Evolutionary conservation across 306 rosid genomes (phyloP).

Genomic region (Glycine soja): DNA sequence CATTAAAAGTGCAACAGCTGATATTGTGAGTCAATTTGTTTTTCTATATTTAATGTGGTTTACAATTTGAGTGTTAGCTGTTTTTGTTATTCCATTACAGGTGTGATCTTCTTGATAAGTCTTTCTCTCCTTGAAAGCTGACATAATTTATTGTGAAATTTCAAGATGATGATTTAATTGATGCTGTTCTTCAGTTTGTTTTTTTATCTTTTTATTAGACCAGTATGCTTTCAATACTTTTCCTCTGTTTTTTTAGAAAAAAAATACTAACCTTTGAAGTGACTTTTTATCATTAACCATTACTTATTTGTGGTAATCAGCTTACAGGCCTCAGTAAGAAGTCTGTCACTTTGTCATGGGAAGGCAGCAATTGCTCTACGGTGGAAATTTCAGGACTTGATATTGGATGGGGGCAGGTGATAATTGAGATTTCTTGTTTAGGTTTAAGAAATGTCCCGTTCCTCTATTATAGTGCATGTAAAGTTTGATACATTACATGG

Average conservation of each 20-base stretch:
- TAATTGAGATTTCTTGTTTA: constrained; percentile 34
- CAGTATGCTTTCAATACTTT: constrained; percentile 6
- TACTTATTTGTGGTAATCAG: constrained; percentile 56
- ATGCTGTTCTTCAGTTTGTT: constrained; percentile 17
- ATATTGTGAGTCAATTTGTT: constrained; percentile 78
- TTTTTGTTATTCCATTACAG: constrained; percentile 18
- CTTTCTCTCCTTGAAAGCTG: constrained; percentile 26
- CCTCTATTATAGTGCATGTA: constrained; percentile 37
- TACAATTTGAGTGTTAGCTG: constrained; percentile 1
- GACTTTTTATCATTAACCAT: constrained; percentile 45
- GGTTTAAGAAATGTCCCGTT: constrained; percentile 37
- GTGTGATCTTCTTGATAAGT: background rate
- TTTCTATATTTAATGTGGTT: constrained; percentile 18
- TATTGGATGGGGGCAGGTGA: constrained; percentile 99
- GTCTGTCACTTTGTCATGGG: constrained; percentile 75
- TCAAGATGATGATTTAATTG: constrained; percentile 20
- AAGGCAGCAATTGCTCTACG: constrained; percentile 60
- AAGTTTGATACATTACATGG: background rate
- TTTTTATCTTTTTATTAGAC: constrained; percentile 25
- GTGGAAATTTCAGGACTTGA: constrained; percentile 96
- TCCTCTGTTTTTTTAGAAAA: background rate
- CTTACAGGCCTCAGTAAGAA: constrained; percentile 73
- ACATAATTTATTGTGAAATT: constrained; percentile 20
- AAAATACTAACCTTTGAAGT: background rate
- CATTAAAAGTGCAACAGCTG: constrained; percentile 85